Conservation (phyloP, 2,329 filamentous ascomycete species). For the Colletotrichum sp. region DNA sequence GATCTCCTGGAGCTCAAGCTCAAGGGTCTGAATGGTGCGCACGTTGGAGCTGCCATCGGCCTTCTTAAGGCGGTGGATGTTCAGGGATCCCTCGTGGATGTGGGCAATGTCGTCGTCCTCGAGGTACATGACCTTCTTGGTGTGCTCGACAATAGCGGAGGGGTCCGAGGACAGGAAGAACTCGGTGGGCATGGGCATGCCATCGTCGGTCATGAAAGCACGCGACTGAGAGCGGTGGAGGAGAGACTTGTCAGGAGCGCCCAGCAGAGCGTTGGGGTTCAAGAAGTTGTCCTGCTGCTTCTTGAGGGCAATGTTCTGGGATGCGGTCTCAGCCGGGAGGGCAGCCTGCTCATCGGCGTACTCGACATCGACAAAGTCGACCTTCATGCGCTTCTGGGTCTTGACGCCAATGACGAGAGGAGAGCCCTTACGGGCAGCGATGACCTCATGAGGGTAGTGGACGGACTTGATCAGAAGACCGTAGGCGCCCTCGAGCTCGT, state of each 20-base stretch:
- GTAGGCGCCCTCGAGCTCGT: slow-evolving; percentile 97
- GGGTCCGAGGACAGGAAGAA: slow-evolving; percentile 99
- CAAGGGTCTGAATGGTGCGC: slow-evolving; percentile 96
- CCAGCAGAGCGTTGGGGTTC: slow-evolving; percentile 73
- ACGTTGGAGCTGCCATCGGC: slow-evolving; percentile 96
- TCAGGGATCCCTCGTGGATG: slow-evolving; percentile 98
- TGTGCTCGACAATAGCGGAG: slow-evolving; percentile 98
- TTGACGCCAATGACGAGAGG: slow-evolving; percentile 96
- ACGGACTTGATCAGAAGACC: slow-evolving; percentile 98
- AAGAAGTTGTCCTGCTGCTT: slow-evolving; percentile 77
- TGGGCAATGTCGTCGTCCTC: slow-evolving; percentile 99
- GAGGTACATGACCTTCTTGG: slow-evolving; percentile 99
- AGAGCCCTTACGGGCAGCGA: slow-evolving; percentile 97
- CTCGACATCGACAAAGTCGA: slow-evolving; percentile 99
- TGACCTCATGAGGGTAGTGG: slow-evolving; percentile 97
- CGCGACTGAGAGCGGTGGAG: slow-evolving; percentile 98
- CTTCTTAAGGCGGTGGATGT: slow-evolving; percentile 98
- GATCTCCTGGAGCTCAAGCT: slow-evolving; percentile 99
- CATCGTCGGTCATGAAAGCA: slow-evolving; percentile 98
- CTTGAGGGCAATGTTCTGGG: slow-evolving; percentile 96
- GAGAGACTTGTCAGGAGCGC: slow-evolving; percentile 95
- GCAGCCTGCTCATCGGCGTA: slow-evolving; percentile 85
- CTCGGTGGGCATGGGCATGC: slow-evolving; percentile 95
- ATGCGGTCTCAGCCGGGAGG: slow-evolving; percentile 90
- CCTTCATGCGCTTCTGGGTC: slow-evolving; percentile 99